Evolutionary conservation across 306 rosid species (phyloP), one percentile per base, ranked within the genome.

Genomic region (Erythrophleum fordii): DNA sequence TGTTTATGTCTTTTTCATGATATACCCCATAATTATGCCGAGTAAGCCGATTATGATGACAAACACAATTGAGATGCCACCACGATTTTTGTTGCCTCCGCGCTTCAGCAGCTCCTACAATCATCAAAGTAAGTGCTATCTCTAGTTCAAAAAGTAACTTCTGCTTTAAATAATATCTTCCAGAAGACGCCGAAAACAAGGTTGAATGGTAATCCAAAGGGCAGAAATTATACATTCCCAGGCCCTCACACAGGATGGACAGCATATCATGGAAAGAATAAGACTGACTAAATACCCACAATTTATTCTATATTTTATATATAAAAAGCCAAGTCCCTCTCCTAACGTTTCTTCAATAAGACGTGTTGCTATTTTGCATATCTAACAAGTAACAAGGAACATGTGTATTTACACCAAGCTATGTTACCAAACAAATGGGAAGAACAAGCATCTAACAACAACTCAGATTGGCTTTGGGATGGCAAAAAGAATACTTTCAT

Each of bases 21-120:
- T 72, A 82, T 87, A 93, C 49, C 98, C 98, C 88, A 93, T 81
- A 77, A 87, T 81, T 73, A 89, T 28, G 87, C 97, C 97, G 58
- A 93, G 51, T 67, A 93, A 77, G 81, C 97, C 93, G 2, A 93
- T 56, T 39, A 91, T 66, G 82, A 89, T 45, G 80, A 91, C 91
- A 11, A 88, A 8, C 82, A 89, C 46, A 78, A 91, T 73, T 5
- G 97, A 91, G 72, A 89, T 80, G 12, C 99, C 97, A 39, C 95
- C 91, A n/a, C 72, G 77, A 69, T 26, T 93, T 89, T 86, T 91
- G 80, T 79, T 80, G 82, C 88, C 80, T 73, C 87, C 92, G 9
- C 88, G 91, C 88, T 81, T 93, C 92, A 95, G 87, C 59, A 91
- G 88, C 48, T 93, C 98, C 99, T 95, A 76, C 91, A 70, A 69